Evolutionary conservation across 2,329 filamentous ascomycete species (phyloP).

Genomic region (Phaeosphaeriaceae sp.): DNA sequence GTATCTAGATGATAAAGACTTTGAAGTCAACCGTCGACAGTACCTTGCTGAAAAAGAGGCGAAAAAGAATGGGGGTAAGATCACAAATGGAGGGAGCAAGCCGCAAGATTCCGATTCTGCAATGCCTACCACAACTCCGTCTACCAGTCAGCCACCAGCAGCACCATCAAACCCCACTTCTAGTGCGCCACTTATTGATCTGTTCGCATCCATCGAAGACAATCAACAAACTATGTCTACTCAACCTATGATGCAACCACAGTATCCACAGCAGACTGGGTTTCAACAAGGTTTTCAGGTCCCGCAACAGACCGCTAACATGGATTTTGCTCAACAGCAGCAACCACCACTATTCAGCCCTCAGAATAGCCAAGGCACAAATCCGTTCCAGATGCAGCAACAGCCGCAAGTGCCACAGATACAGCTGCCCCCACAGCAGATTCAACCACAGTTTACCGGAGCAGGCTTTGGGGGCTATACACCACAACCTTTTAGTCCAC

Average conservation of each 20-base stretch:
- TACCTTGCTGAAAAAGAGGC: slow-evolving; percentile 88
- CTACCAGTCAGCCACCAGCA: slow-evolving; percentile 29
- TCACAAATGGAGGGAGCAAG: slow-evolving; percentile 47
- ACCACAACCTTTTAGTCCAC: slow-evolving; percentile 62
- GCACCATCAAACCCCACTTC: slow-evolving; percentile 22
- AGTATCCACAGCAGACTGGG: slow-evolving; percentile 42
- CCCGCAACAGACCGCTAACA: slow-evolving; percentile 51
- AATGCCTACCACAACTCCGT: slow-evolving; percentile 25
- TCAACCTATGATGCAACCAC: slow-evolving; percentile 42
- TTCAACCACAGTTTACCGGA: slow-evolving; percentile 70
- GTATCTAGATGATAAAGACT: slow-evolving; percentile 92
- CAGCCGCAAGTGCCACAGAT: slow-evolving; percentile 11
- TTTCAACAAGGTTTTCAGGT: slow-evolving; percentile 34
- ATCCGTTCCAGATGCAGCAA: slow-evolving; percentile 86
- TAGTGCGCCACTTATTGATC: slow-evolving; percentile 42
- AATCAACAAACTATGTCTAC: slow-evolving; percentile 46
- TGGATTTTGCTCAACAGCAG: slow-evolving; percentile 39
- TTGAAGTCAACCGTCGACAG: slow-evolving; percentile 89
- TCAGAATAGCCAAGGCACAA: slow-evolving; percentile 67
- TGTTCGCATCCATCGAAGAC: slow-evolving; percentile 42
- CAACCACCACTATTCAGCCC: slow-evolving; percentile 62
- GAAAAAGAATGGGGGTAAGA: slow-evolving; percentile 59
- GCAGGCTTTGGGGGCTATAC: slow-evolving; percentile 85
- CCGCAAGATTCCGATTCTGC: slow-evolving; percentile 42
- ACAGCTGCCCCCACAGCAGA: slow-evolving; percentile 51